phyloP scores from a whole-genome alignment of 2,329 filamentous ascomycete genomes.

The Fusarium devonianum region DNA sequence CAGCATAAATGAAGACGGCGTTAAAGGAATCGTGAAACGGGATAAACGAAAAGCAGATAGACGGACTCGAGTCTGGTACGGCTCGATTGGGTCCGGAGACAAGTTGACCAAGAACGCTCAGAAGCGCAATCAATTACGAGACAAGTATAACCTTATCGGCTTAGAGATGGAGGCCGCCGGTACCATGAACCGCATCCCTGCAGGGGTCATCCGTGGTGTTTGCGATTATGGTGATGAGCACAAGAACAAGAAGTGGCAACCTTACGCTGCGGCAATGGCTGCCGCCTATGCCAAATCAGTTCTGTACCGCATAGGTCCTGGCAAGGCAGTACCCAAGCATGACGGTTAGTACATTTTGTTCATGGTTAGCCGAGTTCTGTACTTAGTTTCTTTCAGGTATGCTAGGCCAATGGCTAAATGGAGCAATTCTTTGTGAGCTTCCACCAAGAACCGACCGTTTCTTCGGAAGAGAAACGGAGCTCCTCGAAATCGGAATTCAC shows the following conservation, averaged over 20 bases:
- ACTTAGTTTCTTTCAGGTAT: no score
- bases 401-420: no score
- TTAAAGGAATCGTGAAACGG: no score
- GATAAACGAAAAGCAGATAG: no score
- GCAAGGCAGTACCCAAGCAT: no score
- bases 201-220: slow-evolving; percentile 44
- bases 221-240: slow-evolving; percentile 46
- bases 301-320: no score
- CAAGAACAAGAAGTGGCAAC: slow-evolving; percentile 47
- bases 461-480: not conserved
- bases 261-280: slow-evolving; percentile 47
- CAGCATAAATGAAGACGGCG: no score
- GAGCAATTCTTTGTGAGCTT: no score
- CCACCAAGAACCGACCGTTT: not conserved
- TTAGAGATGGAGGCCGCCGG: slow-evolving; percentile 47
- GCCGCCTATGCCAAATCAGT: slow-evolving; percentile 23
- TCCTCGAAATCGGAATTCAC: not conserved
- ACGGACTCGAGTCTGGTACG: no score
- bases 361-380: no score
- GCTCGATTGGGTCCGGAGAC: slow-evolving; percentile 44
- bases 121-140: slow-evolving; percentile 37
- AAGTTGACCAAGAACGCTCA: slow-evolving; percentile 42
- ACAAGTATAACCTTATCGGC: slow-evolving; percentile 42
- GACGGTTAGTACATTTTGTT: no score
- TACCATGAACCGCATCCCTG: slow-evolving; percentile 44